Conservation (phyloP, 306 rosid species). For the Quercus dentata region DNA sequence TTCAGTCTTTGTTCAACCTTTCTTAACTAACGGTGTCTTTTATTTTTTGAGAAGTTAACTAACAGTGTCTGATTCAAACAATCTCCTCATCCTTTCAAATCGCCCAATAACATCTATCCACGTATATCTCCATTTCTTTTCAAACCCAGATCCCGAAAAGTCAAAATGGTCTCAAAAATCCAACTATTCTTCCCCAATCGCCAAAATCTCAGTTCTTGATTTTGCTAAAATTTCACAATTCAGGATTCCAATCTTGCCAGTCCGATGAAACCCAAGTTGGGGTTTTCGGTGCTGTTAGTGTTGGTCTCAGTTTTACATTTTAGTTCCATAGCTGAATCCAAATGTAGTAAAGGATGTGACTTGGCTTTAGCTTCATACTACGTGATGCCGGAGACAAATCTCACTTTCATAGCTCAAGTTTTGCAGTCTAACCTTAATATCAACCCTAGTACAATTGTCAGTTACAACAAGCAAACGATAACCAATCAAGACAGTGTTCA, state of each 20-base stretch:
- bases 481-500: not conserved
- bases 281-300: slow-evolving; percentile 16
- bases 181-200: too few relatives aligned
- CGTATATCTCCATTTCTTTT: too few relatives aligned
- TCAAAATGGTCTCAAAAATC: too few relatives aligned
- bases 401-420: not conserved
- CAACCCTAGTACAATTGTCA: not conserved
- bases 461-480: slow-evolving; percentile 29
- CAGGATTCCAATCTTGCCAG: not conserved
- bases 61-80: too few relatives aligned
- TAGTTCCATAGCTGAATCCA: slow-evolving; percentile 36
- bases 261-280: slow-evolving; percentile 42
- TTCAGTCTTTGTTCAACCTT: too few relatives aligned
- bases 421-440: slow-evolving; percentile 25
- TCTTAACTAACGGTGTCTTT: too few relatives aligned
- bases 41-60: too few relatives aligned
- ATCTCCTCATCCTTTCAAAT: too few relatives aligned
- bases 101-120: too few relatives aligned
- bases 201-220: not conserved
- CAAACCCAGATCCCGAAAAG: too few relatives aligned
- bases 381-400: not conserved
- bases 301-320: slow-evolving; percentile 13
- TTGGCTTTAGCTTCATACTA: slow-evolving; percentile 67
- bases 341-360: slow-evolving; percentile 47
- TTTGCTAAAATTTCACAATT: not conserved